Conservation (phyloP, 2,329 filamentous ascomycete species). For the Dactylonectria macrodidyma region DNA sequence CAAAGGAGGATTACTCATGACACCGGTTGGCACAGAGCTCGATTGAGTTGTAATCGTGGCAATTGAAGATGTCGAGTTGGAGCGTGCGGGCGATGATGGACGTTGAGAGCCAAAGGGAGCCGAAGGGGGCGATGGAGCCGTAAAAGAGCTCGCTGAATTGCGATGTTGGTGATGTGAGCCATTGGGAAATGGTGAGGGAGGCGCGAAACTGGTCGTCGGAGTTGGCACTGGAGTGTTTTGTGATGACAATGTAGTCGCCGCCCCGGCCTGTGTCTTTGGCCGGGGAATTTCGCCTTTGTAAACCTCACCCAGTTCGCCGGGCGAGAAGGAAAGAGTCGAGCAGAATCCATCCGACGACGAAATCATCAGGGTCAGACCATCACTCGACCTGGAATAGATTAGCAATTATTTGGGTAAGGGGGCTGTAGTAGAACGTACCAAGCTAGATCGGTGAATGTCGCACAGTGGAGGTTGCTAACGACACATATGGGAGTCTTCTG, state of each 20-base stretch:
- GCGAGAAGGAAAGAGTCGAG: conserved; percentile 86
- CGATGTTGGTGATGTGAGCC: conserved; percentile 69
- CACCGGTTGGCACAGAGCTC: conserved; percentile 62
- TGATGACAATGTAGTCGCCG: conserved; percentile 64
- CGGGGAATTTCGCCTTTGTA: conserved; percentile 79
- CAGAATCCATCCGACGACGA: conserved; percentile 99
- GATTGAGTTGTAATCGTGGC: conserved; percentile 80
- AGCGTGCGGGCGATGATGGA: conserved; percentile 84
- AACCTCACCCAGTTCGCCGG: conserved; percentile 86
- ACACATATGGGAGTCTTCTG: conserved; percentile 94
- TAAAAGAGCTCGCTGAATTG: conserved; percentile 70
- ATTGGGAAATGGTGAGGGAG: conserved; percentile 70
- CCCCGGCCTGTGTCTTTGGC: conserved; percentile 59
- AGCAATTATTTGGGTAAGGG: conserved; percentile 45
- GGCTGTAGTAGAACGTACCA: conserved; percentile 74
- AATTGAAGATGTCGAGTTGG: conserved; percentile 88
- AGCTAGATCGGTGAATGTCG: conserved; percentile 95
- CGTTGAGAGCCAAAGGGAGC: conserved; percentile 74
- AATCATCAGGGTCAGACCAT: conserved; percentile 79
- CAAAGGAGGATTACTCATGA: conserved; percentile 84
- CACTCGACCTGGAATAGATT: conserved; percentile 60
- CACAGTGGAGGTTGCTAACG: conserved; percentile 97
- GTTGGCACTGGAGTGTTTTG: conserved; percentile 81
- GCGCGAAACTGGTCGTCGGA: conserved; percentile 74
- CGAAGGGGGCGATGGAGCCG: conserved; percentile 69